These are phyloP conservation scores for Buxus sempervirens DNA, from an alignment of 164 flowering plant species.

Conservation along the genomic window DNA sequence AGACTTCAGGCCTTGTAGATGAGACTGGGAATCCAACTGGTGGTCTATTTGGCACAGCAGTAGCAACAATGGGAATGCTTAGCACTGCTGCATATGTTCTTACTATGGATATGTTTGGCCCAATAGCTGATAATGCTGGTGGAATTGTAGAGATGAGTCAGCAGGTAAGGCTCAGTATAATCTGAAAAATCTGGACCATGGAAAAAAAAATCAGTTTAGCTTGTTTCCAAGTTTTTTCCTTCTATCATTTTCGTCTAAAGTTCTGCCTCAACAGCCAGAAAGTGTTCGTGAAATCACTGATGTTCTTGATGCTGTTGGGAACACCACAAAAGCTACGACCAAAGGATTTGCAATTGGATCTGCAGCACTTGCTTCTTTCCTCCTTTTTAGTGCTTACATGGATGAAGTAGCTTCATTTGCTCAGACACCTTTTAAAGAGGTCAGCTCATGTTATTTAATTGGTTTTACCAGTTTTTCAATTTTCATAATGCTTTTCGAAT, in stretches of 20 bases:
- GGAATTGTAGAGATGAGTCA: constrained; percentile 99
- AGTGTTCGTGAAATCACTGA: constrained; percentile 97
- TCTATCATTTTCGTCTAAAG: neutral
- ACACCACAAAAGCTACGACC: constrained; percentile 98
- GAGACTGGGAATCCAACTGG: constrained; percentile 87
- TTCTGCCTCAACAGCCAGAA: constrained; percentile 66
- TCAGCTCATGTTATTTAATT: constrained; percentile 10
- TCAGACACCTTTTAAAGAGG: constrained; percentile 71
- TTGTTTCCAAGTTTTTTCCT: neutral
- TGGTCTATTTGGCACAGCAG: constrained; percentile 97
- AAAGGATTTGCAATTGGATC: constrained; percentile 99
- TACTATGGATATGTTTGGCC: constrained; percentile 99
- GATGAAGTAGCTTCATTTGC: constrained; percentile 96
- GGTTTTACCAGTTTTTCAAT: neutral
- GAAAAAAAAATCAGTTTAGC: neutral
- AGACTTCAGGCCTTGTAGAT: constrained; percentile 88
- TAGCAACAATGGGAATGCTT: constrained; percentile 99
- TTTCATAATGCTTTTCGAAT: constrained; percentile 6
- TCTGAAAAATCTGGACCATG: constrained; percentile 1
- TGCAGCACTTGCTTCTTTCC: constrained; percentile 98
- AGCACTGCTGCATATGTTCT: constrained; percentile 99
- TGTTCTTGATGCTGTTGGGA: constrained; percentile 97
- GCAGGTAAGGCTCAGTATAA: constrained; percentile 53
- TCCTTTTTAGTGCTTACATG: constrained; percentile 98
- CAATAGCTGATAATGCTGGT: constrained; percentile 99